Evolutionary conservation across 2,329 filamentous ascomycete genomes (phyloP), one percentile per base, ranked within the genome.

Genomic region (Cordyceps farinosa): DNA sequence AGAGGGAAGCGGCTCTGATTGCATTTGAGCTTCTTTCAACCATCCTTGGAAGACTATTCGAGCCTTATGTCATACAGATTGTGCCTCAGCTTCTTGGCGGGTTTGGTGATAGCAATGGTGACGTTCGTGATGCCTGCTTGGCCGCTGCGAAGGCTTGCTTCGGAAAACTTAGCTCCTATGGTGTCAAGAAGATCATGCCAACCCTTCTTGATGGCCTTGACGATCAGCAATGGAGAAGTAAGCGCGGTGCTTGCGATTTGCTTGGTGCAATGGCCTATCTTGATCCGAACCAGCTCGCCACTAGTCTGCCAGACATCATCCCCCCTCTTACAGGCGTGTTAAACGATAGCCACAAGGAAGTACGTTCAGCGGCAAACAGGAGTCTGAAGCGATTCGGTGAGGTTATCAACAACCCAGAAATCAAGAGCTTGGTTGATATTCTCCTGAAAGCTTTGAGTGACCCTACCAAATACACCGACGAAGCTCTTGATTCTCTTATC

Each of bases 241-340:
- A 99, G 78, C 97, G 96, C 79, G 95, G 96, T 69, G 95, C 95
- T 61, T 99, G 95, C 73, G 95, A 99, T 73, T 88, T 97, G 32
- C 84, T 99, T 15, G 95, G 95, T 74, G 95, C 95, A 66, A 99
- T 99, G 95, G 96, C 95, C 5, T 99, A 99, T 74, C 85, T 99
- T 38, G 95, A 98, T 74, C 94, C 96, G 8, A 90, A 97, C 68
- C 95, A 99, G 75, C 84, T 99, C 22, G 92, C 95, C 1, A 84
- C 90, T 69, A 98, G 93, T 74, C 80, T 99, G 70, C 95, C 95
- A 2, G 93, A 96, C 63, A 99, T 99, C 69, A 99, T 99, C 68
- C 95, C 96, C 32, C 94, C 96, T 17, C 82, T 99, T 63, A 98
- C 96, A 1, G 88, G 90, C 52, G 95, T 98, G 3, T 80, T 99